Evolutionary conservation across 768 basidiomycete species (phyloP), one percentile per base, ranked within the genome.

Genomic region (Termitomyces sp.): DNA sequence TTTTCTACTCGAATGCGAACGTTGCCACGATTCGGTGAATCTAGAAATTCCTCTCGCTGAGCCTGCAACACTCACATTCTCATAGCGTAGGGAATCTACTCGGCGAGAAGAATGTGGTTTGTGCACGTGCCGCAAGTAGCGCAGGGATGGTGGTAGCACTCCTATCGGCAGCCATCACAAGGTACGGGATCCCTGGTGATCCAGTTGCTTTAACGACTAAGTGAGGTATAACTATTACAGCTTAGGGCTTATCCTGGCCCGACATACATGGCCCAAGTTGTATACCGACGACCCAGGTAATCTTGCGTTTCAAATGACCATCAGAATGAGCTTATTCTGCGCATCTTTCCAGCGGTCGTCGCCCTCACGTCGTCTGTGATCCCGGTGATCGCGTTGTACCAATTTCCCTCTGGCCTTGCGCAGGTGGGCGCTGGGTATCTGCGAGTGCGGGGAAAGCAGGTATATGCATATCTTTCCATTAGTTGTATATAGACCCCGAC

Each of bases 361-460:
- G 45, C 62, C 1, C 71, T 88, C 7, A 87, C 92, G 9, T 85
- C 90, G 0, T 73, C 78, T 1, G 86, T 94, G 58, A 70, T 94
- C 7, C 91, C 92, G 0, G 75, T 90, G 20, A 45, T 45, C 9
- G 44, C 20, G n/a, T 20, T 45, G 44, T 4, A 45, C 20, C 44
- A 45, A 22, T 84, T 96, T 5, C 88, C 94, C 57, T 95, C 98
- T 66, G 92, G 87, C 1, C 76, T 85, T 9, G 70, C 80, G 2
- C 86, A 82, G 0, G 82, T 94, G 9, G 79, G 84, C 0, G 82
- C 79, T 9, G 94, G 93, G 2, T 84, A 96, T 62, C 79, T 98
- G 58, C 82, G 96, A 42, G 89, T 94, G 0, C 77, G 84, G 38
- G 94, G 95, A 28, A 89, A 88, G 71, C 90, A 90, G 74, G 87